phyloP scores from a whole-genome alignment of 495 filamentous ascomycete genomes.

The Tuber brumale region DNA sequence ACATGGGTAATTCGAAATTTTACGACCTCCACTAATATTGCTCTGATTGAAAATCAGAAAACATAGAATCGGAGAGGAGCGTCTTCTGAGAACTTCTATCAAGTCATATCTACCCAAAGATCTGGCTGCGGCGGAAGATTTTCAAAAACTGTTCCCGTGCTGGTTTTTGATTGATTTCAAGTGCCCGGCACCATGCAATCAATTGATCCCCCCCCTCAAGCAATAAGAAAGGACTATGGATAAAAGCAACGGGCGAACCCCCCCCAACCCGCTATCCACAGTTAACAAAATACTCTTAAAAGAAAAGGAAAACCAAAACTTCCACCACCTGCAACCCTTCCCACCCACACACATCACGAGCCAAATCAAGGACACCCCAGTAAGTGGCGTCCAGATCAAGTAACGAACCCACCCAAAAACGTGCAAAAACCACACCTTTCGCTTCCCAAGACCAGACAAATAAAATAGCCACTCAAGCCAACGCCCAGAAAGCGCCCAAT shows the following conservation, averaged over 20 bases:
- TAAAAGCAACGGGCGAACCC: neutral
- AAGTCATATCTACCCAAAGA: too few species aligned
- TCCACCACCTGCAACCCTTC: neutral
- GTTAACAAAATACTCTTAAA: neutral
- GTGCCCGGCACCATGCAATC: too few species aligned
- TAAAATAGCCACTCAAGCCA: constrained; percentile 29
- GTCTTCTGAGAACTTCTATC: too few species aligned
- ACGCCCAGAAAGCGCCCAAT: neutral
- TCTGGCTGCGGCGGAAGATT: too few species aligned
- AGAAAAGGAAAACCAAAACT: neutral
- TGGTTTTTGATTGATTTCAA: too few species aligned
- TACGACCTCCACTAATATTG: too few species aligned
- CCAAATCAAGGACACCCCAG: neutral
- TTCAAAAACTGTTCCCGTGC: too few species aligned
- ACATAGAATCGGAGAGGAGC: too few species aligned
- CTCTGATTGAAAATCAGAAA: too few species aligned
- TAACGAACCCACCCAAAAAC: constrained; percentile 6
- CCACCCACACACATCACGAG: neutral
- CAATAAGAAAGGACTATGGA: neutral
- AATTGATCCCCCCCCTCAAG: neutral
- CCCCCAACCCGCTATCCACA: neutral
- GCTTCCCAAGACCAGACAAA: constrained; percentile 28
- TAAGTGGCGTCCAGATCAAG: neutral
- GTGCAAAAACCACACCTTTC: constrained; percentile 22
- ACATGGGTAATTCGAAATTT: too few species aligned